A percentile compares a stretch with the other conserved stretches of the same genome.
These are phyloP conservation scores for Russula earlei DNA, from an alignment of 768 basidiomycete genomes.

Conservation along the genomic window DNA sequence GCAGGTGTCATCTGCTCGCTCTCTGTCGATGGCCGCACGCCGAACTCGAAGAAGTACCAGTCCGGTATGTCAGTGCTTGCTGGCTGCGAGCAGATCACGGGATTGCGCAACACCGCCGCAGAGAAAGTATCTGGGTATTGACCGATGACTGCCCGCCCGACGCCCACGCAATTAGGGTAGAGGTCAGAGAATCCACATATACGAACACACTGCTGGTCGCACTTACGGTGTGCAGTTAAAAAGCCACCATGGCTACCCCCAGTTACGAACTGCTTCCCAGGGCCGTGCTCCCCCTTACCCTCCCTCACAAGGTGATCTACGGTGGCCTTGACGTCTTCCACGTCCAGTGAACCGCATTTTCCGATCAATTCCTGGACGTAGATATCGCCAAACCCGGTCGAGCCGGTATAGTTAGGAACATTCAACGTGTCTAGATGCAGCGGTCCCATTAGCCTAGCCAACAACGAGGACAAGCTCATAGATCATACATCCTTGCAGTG, in stretches of 20 bases:
- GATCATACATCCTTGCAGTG: slow-evolving; percentile 22
- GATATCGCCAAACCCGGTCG: slow-evolving; percentile 27
- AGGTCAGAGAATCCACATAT: neutral
- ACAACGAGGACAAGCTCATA: neutral
- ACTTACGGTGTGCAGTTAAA: slow-evolving; percentile 21
- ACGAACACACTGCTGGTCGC: neutral
- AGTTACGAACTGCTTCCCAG: slow-evolving; percentile 22
- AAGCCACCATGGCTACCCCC: slow-evolving; percentile 30
- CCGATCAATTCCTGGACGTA: slow-evolving; percentile 26
- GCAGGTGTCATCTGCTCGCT: slow-evolving; percentile 15
- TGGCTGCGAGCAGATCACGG: slow-evolving; percentile 26
- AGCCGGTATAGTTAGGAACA: slow-evolving; percentile 29
- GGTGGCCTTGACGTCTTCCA: slow-evolving; percentile 25
- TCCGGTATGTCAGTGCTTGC: slow-evolving; percentile 29
- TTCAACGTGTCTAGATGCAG: slow-evolving; percentile 21
- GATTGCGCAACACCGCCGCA: slow-evolving; percentile 28
- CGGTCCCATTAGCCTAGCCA: neutral
- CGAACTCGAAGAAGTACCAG: slow-evolving; percentile 27
- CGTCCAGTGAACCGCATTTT: slow-evolving; percentile 27
- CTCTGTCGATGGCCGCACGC: slow-evolving; percentile 6
- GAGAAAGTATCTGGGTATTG: slow-evolving; percentile 26
- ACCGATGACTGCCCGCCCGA: slow-evolving; percentile 22
- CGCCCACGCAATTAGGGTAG: no score
- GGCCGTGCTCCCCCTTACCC: slow-evolving; percentile 20
- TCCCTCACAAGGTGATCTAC: slow-evolving; percentile 23